These are phyloP conservation scores for Sclerotinia minor DNA, from an alignment of 2,329 filamentous ascomycete genomes.

Conservation along the genomic window DNA sequence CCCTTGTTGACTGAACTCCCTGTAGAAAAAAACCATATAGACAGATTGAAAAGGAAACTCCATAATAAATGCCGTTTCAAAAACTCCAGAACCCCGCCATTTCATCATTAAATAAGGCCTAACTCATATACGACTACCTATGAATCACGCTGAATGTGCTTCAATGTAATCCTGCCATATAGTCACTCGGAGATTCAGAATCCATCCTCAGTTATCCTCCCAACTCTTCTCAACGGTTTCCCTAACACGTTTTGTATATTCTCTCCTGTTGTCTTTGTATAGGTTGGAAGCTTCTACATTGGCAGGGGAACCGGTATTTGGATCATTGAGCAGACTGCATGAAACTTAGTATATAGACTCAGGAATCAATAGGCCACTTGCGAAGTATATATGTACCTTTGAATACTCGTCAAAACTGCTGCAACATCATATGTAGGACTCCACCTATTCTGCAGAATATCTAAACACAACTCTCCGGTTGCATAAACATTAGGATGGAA, in stretches of 20 bases:
- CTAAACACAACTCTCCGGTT: constrained; percentile 91
- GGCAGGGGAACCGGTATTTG: constrained; percentile 95
- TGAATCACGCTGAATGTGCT: constrained; percentile 10
- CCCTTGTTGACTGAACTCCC: constrained; percentile 13
- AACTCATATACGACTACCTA: constrained; percentile 2
- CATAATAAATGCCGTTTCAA: constrained; percentile 16
- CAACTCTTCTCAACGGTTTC: constrained; percentile 99
- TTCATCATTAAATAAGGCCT: constrained; percentile 15
- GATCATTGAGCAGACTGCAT: constrained; percentile 85
- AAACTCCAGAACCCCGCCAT: constrained; percentile 20
- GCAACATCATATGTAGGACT: constrained; percentile 98
- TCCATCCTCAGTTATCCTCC: constrained; percentile 66
- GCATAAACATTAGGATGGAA: constrained; percentile 99
- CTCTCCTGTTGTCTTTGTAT: constrained; percentile 96
- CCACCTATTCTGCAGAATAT: constrained; percentile 97
- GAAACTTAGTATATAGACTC: constrained; percentile 38
- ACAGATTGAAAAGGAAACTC: constrained; percentile 17
- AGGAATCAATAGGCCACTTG: not conserved
- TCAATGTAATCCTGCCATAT: constrained; percentile 7
- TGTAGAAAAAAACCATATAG: not conserved
- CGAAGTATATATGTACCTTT: constrained; percentile 63
- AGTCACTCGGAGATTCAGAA: not conserved
- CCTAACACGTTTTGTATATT: constrained; percentile 91
- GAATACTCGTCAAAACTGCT: constrained; percentile 93
- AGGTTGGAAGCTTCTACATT: constrained; percentile 98